Base-by-base conservation (phyloP, 1,284 basidiomycete genomes). In the Ustilago vetiveriae region DNA sequence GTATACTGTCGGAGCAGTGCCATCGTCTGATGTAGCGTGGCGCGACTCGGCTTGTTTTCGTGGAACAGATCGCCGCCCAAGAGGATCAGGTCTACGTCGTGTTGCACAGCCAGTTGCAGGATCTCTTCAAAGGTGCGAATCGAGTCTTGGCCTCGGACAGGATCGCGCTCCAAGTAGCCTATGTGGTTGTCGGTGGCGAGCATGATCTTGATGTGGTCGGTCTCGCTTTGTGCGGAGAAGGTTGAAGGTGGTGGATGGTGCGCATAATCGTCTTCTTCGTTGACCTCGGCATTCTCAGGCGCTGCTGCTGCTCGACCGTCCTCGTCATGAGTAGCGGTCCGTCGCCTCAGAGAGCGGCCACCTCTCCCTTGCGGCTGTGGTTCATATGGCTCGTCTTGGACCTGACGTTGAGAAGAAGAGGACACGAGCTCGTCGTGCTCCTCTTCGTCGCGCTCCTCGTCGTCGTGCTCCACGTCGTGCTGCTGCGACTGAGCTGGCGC, bases 21-120 rank as follows among this genome's bases (percentile, higher is more conserved):
- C 79, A 94, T 82, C 92, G 95, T 53, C 38, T 72, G 67, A 39
- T 77, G 76, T 47, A 98, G 83, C 63, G 91, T 92, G 37, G 93
- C 90, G 72, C 94, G 85, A 26, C 92, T 92, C 0, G 96, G 96
- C 65, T 93, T 88, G 82, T 98, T 98, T 79, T 99, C 96, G 82
- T 99, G 96, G 80, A 98, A 98, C 7, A 98, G 85, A 82, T 98
- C 96, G 10, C 96, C 95, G 13, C 91, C 94, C 2, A 98, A 88
- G 3, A 99, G 87, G 52, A 99, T 51, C 22, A 72, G 40, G 26
- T 72, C 70, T 17, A 76, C 72, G 17, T 71, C 89, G 67, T 92
- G 85, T 65, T 94, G 92, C 14, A 90, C 87, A 0, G 94, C 95
- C 5, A 98, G 84, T 79, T 96, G 88, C 7, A 99, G 84, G 40